Evolutionary conservation across 2,329 filamentous ascomycete species (phyloP), one percentile per base, ranked within the genome.

Genomic region (Camillea tinctor): DNA sequence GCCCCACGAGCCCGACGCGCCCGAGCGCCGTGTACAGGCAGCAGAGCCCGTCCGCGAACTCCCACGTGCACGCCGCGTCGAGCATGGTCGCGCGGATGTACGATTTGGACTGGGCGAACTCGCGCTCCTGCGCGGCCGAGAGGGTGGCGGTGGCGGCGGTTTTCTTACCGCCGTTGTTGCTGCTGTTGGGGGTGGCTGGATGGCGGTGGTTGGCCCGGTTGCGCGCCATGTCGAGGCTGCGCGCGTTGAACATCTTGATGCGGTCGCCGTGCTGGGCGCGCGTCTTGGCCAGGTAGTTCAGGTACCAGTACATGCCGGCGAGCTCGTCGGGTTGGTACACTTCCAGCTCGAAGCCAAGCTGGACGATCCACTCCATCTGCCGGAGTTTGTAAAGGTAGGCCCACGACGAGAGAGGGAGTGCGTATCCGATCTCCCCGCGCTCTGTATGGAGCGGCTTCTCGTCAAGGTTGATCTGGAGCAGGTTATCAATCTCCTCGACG

Each of bases 281-380:
- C 58, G 89, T 85, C 71, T 88, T 84, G 70, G 90, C 80, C 60
- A 96, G 78, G 77, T 91, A 85, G 66, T 91, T 85, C 64, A 97
- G 78, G 73, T 97, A 93, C 87, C 90, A 95, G 74, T 98, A 98
- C 90, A 97, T 96, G 22, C 87, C 88, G 0, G 88, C 84, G 9
- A 95, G 81, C 74, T 99, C 95, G 73, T 96, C 90, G 0, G 87
- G 83, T 56, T 94, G 88, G 74, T 98, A 98, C 9, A 97, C 85
- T 50, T 94, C 89, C 13, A 97, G 87, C 75, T 99, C 95, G 73
- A 99, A 98, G 13, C 96, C 95, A 30, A 97, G 86, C 71, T 97
- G 91, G 17, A 97, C 83, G 52, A 96, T 89, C 80, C 88, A 90
- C 72, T 94, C 89, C 83, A 97, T 92, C 69, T 94, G 86, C 26